Conservation (phyloP, 371 early-diverging fungal genomes). For the Capillidium heterosporum region DNA sequence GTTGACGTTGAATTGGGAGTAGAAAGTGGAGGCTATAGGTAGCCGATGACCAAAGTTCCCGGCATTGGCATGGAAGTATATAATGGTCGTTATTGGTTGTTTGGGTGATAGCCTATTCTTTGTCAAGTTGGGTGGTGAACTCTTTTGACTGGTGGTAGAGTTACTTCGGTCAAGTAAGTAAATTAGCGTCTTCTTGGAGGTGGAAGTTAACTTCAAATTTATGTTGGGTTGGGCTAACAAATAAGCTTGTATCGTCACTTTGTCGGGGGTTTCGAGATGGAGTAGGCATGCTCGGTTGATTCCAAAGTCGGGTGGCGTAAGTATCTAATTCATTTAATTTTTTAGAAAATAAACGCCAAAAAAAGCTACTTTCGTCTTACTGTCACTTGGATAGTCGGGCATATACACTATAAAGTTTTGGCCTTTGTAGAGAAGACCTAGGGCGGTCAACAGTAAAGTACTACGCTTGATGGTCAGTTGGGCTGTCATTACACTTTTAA, state of each 20-base stretch:
- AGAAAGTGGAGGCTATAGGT: constrained; percentile 62
- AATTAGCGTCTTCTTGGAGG: neutral
- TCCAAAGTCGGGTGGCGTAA: constrained; percentile 52
- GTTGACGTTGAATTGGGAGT: constrained; percentile 44
- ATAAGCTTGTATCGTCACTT: constrained; percentile 58
- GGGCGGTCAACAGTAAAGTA: neutral
- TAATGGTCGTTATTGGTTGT: neutral
- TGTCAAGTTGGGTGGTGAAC: no score
- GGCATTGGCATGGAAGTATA: constrained; percentile 43
- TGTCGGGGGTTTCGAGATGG: constrained; percentile 52
- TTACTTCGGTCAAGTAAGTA: constrained; percentile 1
- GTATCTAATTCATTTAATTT: constrained; percentile 23
- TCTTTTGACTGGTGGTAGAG: constrained; percentile 13
- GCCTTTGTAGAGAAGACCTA: constrained; percentile 2
- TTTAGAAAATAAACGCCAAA: neutral
- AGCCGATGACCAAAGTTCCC: constrained; percentile 88
- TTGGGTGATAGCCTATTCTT: no score
- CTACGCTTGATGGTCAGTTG: neutral
- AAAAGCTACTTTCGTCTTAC: neutral
- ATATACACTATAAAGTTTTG: constrained; percentile 4
- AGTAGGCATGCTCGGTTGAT: constrained; percentile 43
- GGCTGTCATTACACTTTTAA: neutral
- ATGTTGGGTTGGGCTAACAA: constrained; percentile 24
- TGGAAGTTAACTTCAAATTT: neutral
- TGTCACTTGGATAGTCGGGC: constrained; percentile 1